Base-by-base conservation (phyloP, 192 early-diverging fungal genomes). In the Coemansia sp. region DNA sequence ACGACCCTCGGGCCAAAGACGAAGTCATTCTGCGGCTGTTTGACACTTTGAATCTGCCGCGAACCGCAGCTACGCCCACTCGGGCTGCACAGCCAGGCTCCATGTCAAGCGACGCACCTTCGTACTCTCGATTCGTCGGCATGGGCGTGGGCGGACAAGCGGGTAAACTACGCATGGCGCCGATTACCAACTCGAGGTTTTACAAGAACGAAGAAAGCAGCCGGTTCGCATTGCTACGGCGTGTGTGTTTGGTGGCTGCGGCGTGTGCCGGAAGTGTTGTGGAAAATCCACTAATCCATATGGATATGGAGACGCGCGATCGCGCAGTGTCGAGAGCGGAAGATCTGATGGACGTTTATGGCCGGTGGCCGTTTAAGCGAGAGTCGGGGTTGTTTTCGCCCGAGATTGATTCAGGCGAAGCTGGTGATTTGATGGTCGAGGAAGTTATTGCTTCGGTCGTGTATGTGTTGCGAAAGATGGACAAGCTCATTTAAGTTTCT, bases 231-330 rank as follows among this genome's bases (percentile, higher is more conserved):
- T 73, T 85, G 65, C 80, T 90, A 28, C 82, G 96, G 50, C 89
- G 94, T 0, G 82, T 98, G 21, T 85, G 90, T 26, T 89, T 96
- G 90, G 88, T 96, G 47, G 94, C 93, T 75, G 93, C 95, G 5
- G 93, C 94, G 12, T 97, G 96, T 64, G 95, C 96, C 2, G 96
- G 91, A 12, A 97, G 96, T 62, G 96, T 98, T n/a, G 69, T 97
- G 38, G 96, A 98, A 74, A 97, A 98, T 74, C 93, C 94, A 9
- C 78, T 98, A 54, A 75, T 88, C 20, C 87, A 88, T 46, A 74
- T 98, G 64, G 87, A 87, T 59, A 91, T 91, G 71, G 87, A 90
- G 74, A 86, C 92, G 66, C 81, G 94, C 31, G 96, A 98, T 69
- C 83, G 87, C 48, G 94, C 93, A 8, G 97, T 94, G 62, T 76